phyloP scores from a whole-genome alignment of 257 asterid species.

The Lycium ferocissimum region DNA sequence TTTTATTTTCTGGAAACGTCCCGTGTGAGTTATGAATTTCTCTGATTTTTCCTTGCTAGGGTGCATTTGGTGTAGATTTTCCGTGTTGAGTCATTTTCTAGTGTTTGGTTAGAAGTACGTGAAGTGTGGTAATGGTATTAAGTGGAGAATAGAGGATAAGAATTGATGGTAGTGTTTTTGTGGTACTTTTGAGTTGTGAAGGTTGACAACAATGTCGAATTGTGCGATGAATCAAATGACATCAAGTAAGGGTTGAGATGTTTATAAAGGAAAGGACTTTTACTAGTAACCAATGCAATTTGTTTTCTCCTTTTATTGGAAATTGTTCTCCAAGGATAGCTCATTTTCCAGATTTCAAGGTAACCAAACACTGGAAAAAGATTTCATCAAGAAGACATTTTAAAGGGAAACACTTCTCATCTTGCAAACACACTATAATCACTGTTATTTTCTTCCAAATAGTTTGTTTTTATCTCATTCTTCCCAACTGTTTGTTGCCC shows the following conservation, averaged over 20 bases:
- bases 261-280: background rate
- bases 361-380: background rate
- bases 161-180: background rate
- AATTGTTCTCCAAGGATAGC: background rate
- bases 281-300: background rate
- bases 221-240: background rate
- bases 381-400: background rate
- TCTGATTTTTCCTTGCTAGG: background rate
- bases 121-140: background rate
- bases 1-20: too few relatives aligned
- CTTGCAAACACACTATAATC: background rate
- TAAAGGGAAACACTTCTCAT: background rate
- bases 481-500: constrained; percentile 9
- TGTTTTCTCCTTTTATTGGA: background rate
- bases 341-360: background rate
- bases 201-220: background rate
- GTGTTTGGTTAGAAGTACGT: background rate
- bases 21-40: background rate
- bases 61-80: background rate
- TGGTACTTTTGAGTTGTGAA: background rate
- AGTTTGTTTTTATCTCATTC: background rate
- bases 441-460: background rate
- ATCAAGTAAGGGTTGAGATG: background rate
- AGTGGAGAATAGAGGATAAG: background rate
- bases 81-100: constrained; percentile 7